These are phyloP conservation scores for Penicillium corylophilum DNA, from an alignment of 2,329 filamentous ascomycete genomes.

Conservation along the genomic window DNA sequence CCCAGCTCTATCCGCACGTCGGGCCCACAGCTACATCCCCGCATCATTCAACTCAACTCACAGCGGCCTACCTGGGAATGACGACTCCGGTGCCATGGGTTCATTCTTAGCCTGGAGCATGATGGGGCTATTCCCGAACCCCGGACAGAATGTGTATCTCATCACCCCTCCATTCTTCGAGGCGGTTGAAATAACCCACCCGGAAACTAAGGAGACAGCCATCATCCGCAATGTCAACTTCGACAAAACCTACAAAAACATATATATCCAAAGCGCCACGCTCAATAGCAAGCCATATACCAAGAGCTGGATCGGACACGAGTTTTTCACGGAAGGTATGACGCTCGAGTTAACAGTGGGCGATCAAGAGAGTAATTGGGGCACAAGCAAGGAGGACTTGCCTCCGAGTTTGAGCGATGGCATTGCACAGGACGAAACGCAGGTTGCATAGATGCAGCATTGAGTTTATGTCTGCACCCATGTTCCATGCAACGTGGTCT, in stretches of 20 bases:
- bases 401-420: slow-evolving; percentile 49
- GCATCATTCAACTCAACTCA: slow-evolving; percentile 56
- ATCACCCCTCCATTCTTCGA: slow-evolving; percentile 67
- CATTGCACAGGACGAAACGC: slow-evolving; percentile 6
- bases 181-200: slow-evolving; percentile 56
- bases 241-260: slow-evolving; percentile 54
- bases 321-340: slow-evolving; percentile 64
- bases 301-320: slow-evolving; percentile 66
- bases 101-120: slow-evolving; percentile 64
- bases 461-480: background rate
- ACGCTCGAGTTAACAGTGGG: slow-evolving; percentile 63
- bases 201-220: slow-evolving; percentile 59
- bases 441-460: slow-evolving; percentile 3
- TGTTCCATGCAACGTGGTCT: background rate
- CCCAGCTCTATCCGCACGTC: slow-evolving; percentile 51
- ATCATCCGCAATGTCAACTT: slow-evolving; percentile 61
- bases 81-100: slow-evolving; percentile 69
- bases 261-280: slow-evolving; percentile 66
- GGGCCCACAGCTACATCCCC: slow-evolving; percentile 65
- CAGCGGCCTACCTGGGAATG: slow-evolving; percentile 64
- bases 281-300: slow-evolving; percentile 60
- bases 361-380: slow-evolving; percentile 62
- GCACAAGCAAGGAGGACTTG: slow-evolving; percentile 57
- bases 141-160: slow-evolving; percentile 66
- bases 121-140: slow-evolving; percentile 69